Evolutionary conservation across 2,329 filamentous ascomycete genomes (phyloP).

Genomic region (Drechslerella coelobrocha): DNA sequence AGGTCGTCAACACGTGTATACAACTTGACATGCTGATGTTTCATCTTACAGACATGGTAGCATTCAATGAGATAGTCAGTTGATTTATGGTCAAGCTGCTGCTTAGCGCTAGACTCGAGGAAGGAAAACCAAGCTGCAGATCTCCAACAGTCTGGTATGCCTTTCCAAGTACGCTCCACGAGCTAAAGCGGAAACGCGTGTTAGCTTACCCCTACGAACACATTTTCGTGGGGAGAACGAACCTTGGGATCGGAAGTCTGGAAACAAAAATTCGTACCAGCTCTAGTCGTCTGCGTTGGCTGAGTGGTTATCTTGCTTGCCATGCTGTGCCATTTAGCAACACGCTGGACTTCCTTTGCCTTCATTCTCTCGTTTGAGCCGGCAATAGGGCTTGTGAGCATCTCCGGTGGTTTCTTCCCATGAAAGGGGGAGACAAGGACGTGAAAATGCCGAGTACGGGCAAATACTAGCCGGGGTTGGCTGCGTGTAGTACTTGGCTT

Average conservation of each 20-base stretch:
- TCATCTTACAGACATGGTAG: conserved; percentile 54
- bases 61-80: conserved; percentile 74
- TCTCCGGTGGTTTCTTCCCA: conserved; percentile 72
- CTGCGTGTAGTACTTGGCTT: conserved; percentile 67
- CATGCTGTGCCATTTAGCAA: conserved; percentile 75
- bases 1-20: conserved; percentile 1
- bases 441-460: conserved; percentile 24
- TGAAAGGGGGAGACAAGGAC: conserved; percentile 22
- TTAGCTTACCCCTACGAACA: not conserved
- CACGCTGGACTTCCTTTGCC: conserved; percentile 68
- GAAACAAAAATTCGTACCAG: conserved; percentile 66
- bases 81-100: conserved; percentile 66
- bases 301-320: conserved; percentile 62
- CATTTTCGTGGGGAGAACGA: no score
- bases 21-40: not conserved
- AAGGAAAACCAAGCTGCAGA: conserved; percentile 95
- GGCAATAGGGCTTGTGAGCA: conserved; percentile 67
- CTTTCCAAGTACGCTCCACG: conserved; percentile 93
- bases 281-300: conserved; percentile 59
- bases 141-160: conserved; percentile 95
- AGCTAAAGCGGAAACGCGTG: conserved; percentile 63
- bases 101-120: conserved; percentile 76
- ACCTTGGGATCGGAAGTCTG: conserved; percentile 62
- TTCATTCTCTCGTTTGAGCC: conserved; percentile 67
- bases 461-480: conserved; percentile 68